Evolutionary conservation across 805 yeast genomes (phyloP).

Genomic region (Candida easanensis): DNA sequence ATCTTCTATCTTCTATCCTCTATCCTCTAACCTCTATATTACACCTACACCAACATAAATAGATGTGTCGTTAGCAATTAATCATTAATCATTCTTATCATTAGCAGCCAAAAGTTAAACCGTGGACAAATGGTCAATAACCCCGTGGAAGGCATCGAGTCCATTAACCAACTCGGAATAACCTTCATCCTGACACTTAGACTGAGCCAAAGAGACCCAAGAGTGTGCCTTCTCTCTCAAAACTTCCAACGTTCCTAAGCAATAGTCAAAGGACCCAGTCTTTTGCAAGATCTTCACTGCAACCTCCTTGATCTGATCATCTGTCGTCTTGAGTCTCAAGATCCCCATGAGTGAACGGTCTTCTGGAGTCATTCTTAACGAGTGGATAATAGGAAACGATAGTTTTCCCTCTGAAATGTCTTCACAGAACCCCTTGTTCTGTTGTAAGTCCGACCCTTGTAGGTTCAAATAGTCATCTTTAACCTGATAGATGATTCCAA

Average conservation of each 20-base stretch:
- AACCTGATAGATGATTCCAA: slow-evolving; percentile 85
- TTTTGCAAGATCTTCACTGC: slow-evolving; percentile 47
- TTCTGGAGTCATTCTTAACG: slow-evolving; percentile 37
- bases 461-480: slow-evolving; percentile 82
- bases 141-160: slow-evolving; percentile 6
- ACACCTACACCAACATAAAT: too few species aligned
- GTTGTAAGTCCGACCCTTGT: slow-evolving; percentile 44
- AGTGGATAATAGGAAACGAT: slow-evolving; percentile 81
- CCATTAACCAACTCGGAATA: neutral
- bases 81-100: neutral
- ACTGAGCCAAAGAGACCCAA: slow-evolving; percentile 9
- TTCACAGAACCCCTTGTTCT: slow-evolving; percentile 76
- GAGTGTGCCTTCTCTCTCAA: slow-evolving; percentile 14
- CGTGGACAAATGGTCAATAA: slow-evolving; percentile 8
- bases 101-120: too few species aligned
- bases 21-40: too few species aligned
- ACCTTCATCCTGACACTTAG: neutral
- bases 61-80: neutral
- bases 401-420: slow-evolving; percentile 89
- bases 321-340: slow-evolving; percentile 50
- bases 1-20: too few species aligned
- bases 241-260: slow-evolving; percentile 11
- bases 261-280: slow-evolving; percentile 22
- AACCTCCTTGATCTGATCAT: slow-evolving; percentile 44
- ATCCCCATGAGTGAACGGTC: slow-evolving; percentile 46